Evolutionary conservation across 106 monocot genomes (phyloP).

Genomic region (Dendrobium huoshanense): DNA sequence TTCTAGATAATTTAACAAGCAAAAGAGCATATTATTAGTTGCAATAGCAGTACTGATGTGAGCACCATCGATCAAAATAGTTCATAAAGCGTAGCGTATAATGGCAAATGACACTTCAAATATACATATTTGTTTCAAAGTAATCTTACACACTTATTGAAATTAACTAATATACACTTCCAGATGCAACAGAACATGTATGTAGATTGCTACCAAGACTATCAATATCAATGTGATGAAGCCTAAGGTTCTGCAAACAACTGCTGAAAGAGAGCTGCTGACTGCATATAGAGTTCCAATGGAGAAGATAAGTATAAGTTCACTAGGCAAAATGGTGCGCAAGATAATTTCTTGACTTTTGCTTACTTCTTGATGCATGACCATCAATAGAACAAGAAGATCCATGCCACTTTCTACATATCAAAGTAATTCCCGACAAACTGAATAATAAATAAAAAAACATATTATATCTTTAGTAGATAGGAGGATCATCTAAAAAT

Average conservation of each 20-base stretch:
- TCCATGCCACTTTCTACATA: conserved; percentile 49
- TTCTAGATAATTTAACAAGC: no score
- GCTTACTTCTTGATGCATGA: conserved; percentile 46
- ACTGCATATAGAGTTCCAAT: conserved; percentile 28
- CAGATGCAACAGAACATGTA: no score
- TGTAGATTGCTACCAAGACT: conserved; percentile 29
- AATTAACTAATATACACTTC: no score
- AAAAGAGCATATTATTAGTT: no score
- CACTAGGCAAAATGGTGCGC: neutral
- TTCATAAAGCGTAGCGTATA: no score
- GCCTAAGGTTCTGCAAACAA: conserved; percentile 56
- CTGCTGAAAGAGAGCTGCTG: conserved; percentile 32
- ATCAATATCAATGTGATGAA: conserved; percentile 40
- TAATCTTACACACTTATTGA: no score
- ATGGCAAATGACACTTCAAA: no score
- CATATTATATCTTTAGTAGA: neutral
- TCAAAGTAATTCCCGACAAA: conserved; percentile 71
- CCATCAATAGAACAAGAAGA: conserved; percentile 29
- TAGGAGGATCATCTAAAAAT: neutral
- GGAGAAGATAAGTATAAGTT: neutral
- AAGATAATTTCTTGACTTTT: neutral
- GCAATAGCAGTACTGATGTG: no score
- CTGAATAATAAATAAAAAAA: conserved; percentile 20
- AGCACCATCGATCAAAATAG: no score
- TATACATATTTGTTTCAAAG: no score